Base-by-base conservation (phyloP, 2,329 filamentous ascomycete genomes). In the Ascomycota sp. region DNA sequence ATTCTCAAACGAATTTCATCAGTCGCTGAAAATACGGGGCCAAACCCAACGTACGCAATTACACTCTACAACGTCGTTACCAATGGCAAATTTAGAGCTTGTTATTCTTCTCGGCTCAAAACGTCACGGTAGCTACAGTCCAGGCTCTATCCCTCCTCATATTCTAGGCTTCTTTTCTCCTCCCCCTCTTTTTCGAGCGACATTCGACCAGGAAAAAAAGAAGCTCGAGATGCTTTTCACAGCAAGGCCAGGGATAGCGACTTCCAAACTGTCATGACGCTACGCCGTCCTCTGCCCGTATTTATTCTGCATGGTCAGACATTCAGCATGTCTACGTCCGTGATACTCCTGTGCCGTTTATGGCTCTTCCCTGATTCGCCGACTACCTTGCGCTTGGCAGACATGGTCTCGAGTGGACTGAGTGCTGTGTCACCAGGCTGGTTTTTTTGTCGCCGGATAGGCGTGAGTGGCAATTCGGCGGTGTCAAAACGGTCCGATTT, bases 391-490 rank as follows among this genome's bases (percentile, higher is more conserved):
- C 66, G 59, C 50, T 70, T 71, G 31, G 62, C 55, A 20, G 59
- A 56, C 19, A 54, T 38, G 3, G 50, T 45, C 20, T 62, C 58
- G 8, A 67, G 52, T 13, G 65, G 63, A 40, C 63, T 69, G 35
- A 59, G 59, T 23, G 53, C 43, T 23, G 55, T 38, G 32, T 62
- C 57, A 30, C 55, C 48, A 42, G 54, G 43, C 25, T 51, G 47
- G 33, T 52, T 57, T 51, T 65, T 70, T 25, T 64, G 63, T 35
- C 70, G 66, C 30, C 74, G 65, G 28, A 68, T 57, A 2, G 75
- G 75, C 4, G 75, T 78, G 35, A 79, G 64, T n/a, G 74, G 73
- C 3, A 69, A 63, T 24, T 69, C 68, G 24, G 71, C 73, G 22
- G 70, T 72, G 33, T 65, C 63, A 37, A 78, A 64, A 33, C 74